These are phyloP conservation scores for Lecanicillium sp. DNA, from an alignment of 2,329 filamentous ascomycete species.

Conservation along the genomic window DNA sequence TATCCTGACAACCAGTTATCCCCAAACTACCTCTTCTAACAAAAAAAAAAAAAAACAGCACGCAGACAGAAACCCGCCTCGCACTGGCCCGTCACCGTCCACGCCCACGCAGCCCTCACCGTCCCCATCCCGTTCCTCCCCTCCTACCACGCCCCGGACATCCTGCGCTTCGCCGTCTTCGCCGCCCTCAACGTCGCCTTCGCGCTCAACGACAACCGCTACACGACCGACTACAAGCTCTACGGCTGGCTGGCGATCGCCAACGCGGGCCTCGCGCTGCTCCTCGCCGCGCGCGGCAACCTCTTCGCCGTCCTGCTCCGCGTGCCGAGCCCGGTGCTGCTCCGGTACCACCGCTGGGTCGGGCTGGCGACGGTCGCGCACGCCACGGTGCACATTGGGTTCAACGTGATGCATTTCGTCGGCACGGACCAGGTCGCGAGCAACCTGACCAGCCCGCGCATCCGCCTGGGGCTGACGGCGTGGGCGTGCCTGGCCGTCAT, in stretches of 20 bases:
- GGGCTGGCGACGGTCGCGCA: constrained; percentile 20
- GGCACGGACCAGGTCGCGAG: constrained; percentile 18
- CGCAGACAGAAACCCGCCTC: neutral
- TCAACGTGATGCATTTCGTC: constrained; percentile 19
- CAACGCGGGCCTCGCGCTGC: constrained; percentile 21
- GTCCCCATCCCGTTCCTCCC: constrained; percentile 14
- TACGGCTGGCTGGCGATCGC: constrained; percentile 24
- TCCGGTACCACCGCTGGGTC: constrained; percentile 20
- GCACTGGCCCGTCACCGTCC: constrained; percentile 12
- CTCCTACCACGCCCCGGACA: constrained; percentile 15
- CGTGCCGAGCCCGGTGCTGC: constrained; percentile 17
- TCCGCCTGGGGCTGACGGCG: constrained; percentile 19
- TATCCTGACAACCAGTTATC: neutral
- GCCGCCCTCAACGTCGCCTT: constrained; percentile 21
- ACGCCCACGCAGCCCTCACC: constrained; percentile 15
- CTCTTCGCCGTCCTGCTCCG: constrained; percentile 19
- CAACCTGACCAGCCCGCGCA: constrained; percentile 15
- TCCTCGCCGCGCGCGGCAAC: constrained; percentile 20
- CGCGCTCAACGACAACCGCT: constrained; percentile 19
- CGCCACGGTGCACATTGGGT: constrained; percentile 19
- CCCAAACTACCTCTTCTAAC: neutral
- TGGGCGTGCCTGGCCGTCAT: constrained; percentile 19
- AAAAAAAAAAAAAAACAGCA: neutral
- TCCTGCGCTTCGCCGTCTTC: constrained; percentile 18
- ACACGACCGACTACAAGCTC: constrained; percentile 22